Conservation (phyloP, 1,139 yeast genomes). For the Pichia sp. region DNA sequence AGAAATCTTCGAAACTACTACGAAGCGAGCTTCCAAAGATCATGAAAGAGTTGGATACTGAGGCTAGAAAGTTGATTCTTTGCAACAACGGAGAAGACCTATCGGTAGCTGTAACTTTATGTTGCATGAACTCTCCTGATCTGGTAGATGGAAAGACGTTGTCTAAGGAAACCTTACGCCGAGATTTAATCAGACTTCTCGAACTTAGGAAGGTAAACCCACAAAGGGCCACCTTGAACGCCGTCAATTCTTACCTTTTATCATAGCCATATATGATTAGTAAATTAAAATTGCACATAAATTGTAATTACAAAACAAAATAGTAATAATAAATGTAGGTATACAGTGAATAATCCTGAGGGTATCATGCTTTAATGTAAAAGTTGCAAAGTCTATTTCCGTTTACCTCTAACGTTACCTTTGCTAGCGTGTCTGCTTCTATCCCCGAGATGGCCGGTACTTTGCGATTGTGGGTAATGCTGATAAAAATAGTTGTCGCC, state of each 20-base stretch:
- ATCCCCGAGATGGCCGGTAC: no score
- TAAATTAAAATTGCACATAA: no score
- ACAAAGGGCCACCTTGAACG: conserved; percentile 65
- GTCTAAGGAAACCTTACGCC: conserved; percentile 46
- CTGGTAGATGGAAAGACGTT: conserved; percentile 7
- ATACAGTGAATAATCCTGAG: background rate
- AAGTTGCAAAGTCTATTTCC: no score
- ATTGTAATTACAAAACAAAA: no score
- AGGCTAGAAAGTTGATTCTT: conserved; percentile 33
- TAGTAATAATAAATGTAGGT: background rate
- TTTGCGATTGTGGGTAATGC: no score
- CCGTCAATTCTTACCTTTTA: conserved; percentile 23
- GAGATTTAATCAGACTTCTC: conserved; percentile 47
- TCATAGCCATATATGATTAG: no score
- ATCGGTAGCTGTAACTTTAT: conserved; percentile 52
- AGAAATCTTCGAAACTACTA: conserved; percentile 56
- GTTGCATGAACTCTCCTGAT: conserved; percentile 29
- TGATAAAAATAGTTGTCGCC: no score
- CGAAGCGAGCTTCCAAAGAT: conserved; percentile 13
- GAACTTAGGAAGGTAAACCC: conserved; percentile 55
- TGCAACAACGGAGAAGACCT: conserved; percentile 66
- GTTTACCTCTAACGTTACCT: no score
- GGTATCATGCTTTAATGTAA: no score
- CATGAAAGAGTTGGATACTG: conserved; percentile 17
- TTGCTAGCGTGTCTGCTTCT: no score